These are phyloP conservation scores for Pholiota conissans DNA, from an alignment of 768 basidiomycete species.

Conservation along the genomic window DNA sequence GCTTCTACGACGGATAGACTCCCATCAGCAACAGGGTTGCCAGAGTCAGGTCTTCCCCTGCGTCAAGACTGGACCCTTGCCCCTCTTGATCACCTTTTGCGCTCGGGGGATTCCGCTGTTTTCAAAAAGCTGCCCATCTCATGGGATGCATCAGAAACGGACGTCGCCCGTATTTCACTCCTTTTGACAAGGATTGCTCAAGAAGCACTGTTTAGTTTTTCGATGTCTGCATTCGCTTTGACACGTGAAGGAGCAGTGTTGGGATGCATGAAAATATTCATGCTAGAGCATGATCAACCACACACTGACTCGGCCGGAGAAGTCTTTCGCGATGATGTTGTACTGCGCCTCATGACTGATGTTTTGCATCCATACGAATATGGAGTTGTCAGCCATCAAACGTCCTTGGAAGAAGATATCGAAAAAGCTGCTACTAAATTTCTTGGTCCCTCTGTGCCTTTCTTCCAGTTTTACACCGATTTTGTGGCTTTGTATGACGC, in stretches of 20 bases:
- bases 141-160: slow-evolving; percentile 82
- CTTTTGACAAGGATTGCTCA: slow-evolving; percentile 55
- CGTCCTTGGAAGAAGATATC: slow-evolving; percentile 11
- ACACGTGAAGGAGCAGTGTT: slow-evolving; percentile 63
- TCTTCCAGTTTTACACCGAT: slow-evolving; percentile 94
- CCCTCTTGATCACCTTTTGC: slow-evolving; percentile 77
- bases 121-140: slow-evolving; percentile 64
- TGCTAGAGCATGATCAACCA: slow-evolving; percentile 86
- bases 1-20: slow-evolving; percentile 55
- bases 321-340: slow-evolving; percentile 76
- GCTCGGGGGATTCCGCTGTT: slow-evolving; percentile 69
- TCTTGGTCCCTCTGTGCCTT: slow-evolving; percentile 71
- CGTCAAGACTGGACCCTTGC: slow-evolving; percentile 65
- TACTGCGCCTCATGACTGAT: slow-evolving; percentile 57
- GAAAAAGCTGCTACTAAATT: slow-evolving; percentile 54
- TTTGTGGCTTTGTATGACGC: slow-evolving; percentile 89
- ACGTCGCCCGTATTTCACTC: slow-evolving; percentile 71
- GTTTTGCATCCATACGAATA: slow-evolving; percentile 58
- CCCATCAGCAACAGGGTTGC: slow-evolving; percentile 26
- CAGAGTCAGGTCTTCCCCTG: slow-evolving; percentile 45
- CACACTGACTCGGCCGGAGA: slow-evolving; percentile 54
- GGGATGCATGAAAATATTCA: slow-evolving; percentile 90
- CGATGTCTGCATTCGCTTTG: slow-evolving; percentile 41
- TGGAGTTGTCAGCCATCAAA: slow-evolving; percentile 16
- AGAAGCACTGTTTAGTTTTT: slow-evolving; percentile 42